Evolutionary conservation across 257 asterid species (phyloP), one percentile per base, ranked within the genome.

Genomic region (Phtheirospermum japonicum): DNA sequence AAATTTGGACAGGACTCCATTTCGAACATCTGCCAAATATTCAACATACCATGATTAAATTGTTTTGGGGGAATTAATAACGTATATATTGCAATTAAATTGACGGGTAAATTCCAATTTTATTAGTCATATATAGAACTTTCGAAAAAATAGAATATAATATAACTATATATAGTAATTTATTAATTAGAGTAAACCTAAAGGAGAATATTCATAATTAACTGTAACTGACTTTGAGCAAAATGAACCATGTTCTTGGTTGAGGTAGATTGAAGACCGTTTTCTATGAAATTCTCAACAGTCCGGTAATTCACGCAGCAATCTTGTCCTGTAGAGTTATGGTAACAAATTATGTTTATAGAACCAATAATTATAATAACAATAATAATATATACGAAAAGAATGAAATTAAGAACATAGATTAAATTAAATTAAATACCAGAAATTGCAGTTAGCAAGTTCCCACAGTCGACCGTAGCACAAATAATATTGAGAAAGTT

Each of bases 211-310:
- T 1, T 9, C 1, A 36, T 6, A 36, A 36, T 36, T 36, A 12
- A 45, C 8, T n/a, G 61, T 4, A 7, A 74, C 92, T 83, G 70
- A 83, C 96, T 74, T 63, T 88, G 95, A 56, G 88, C 74, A 74
- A 86, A 57, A 48, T 89, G 95, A 43, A 79, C 71, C 2, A 82
- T 70, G 80, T 86, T 86, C 66, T 75, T 84, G 1, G 88, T 77
- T 0, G 97, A 51, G 26, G 97, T 82, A 43, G 95, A 34, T 56
- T 89, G 97, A 37, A 90, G 86, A 43, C 79, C 87, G 12, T 80
- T 57, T 72, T 73, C 56, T 67, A 83, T 52, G 73, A 70, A 80
- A 13, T 51, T 20, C 8, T 73, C 66, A 3, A 69, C 64, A 0
- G 79, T 77, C 1, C 87, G 69, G 48, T 65, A 19, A 48, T 83